Conservation (phyloP, 352 stramenopile genomes). For the Phytophthora aleatoria region DNA sequence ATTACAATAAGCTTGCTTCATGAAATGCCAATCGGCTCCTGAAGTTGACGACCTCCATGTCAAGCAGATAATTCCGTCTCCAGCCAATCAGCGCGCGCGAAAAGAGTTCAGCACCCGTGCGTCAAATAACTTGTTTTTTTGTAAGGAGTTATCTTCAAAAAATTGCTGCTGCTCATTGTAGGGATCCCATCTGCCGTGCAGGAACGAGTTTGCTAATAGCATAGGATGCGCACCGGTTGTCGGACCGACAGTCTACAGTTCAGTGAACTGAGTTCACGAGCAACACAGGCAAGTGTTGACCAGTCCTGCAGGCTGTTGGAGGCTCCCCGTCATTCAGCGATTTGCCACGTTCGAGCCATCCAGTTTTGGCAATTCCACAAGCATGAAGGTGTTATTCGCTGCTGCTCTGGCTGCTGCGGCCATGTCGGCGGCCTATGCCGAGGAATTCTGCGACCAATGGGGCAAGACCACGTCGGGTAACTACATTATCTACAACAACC, state of each 20-base stretch:
- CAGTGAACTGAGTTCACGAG: neutral
- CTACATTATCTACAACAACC: conserved; percentile 63
- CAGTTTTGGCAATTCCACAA: conserved; percentile 24
- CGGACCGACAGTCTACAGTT: neutral
- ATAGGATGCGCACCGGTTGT: conserved; percentile 17
- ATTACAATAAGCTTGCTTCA: no score
- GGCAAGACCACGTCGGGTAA: conserved; percentile 30
- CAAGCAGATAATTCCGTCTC: neutral
- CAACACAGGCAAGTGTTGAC: conserved; percentile 23
- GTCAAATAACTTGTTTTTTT: conserved; percentile 1
- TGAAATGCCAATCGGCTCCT: no score
- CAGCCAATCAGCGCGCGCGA: conserved; percentile 4
- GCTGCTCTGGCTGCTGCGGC: conserved; percentile 25
- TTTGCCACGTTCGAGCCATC: conserved; percentile 18
- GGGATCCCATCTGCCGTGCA: conserved; percentile 23
- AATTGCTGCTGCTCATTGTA: conserved; percentile 3
- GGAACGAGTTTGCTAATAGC: conserved; percentile 21
- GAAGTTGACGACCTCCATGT: no score
- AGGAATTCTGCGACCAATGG: conserved; percentile 49
- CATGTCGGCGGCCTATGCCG: conserved; percentile 18
- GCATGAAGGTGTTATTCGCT: conserved; percentile 37
- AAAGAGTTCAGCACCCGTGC: conserved; percentile 16
- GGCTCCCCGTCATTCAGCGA: conserved; percentile 18
- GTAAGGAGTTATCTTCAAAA: neutral
- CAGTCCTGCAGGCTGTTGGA: conserved; percentile 10